Percentiles rank a stretch among this genome's conserved stretches.
These are phyloP conservation scores for Echinochloa phyllopogon DNA, from an alignment of 176 grass and related monocot species.

Conservation along the genomic window DNA sequence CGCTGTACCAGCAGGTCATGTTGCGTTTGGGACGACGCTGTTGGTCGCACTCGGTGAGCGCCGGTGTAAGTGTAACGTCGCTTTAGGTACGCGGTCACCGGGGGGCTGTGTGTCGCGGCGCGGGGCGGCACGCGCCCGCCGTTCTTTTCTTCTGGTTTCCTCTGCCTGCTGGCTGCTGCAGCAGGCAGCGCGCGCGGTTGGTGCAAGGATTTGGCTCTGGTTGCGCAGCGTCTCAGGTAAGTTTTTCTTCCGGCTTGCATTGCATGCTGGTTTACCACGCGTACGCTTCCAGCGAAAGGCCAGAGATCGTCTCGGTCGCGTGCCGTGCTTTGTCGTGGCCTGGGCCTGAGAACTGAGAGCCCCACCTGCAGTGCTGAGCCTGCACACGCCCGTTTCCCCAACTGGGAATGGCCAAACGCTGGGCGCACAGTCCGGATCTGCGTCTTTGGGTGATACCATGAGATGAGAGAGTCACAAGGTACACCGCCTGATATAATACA, in stretches of 20 bases:
- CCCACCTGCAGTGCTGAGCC: background rate
- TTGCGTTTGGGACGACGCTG: conserved; percentile 17
- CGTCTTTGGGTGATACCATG: background rate
- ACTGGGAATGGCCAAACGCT: background rate
- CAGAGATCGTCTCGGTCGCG: background rate
- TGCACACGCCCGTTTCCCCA: background rate
- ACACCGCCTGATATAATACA: background rate
- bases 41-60: background rate
- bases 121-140: too few species aligned
- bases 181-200: too few species aligned
- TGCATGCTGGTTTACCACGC: background rate
- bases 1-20: background rate
- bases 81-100: conserved; percentile 6
- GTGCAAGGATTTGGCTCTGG: background rate
- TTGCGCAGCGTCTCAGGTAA: background rate
- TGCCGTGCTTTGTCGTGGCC: background rate
- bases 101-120: background rate
- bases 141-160: background rate
- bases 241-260: background rate
- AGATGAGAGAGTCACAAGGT: background rate
- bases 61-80: conserved; percentile 8
- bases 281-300: background rate
- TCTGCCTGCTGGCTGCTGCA: background rate
- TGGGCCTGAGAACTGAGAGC: background rate
- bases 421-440: background rate